phyloP scores from a whole-genome alignment of 2,329 filamentous ascomycete species.

The Sphaerulina vaccinii region DNA sequence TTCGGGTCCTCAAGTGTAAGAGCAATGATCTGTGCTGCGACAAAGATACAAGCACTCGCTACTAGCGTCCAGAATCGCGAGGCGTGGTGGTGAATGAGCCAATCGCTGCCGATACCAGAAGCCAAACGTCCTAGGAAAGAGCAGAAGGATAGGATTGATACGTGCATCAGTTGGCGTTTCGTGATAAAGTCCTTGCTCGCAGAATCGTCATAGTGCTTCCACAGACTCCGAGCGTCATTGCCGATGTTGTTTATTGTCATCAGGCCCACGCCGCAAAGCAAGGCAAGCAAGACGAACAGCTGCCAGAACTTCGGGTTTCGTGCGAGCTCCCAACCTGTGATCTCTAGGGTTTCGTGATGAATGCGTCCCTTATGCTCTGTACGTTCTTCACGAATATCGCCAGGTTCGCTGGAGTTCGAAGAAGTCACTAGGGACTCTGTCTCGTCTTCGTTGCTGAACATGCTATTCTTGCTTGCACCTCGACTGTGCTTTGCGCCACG shows the following conservation, averaged over 20 bases:
- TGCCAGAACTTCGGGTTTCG: constrained; percentile 82
- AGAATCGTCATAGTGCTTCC: constrained; percentile 77
- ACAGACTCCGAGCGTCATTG: constrained; percentile 79
- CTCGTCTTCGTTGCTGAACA: constrained; percentile 60
- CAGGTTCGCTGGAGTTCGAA: constrained; percentile 51
- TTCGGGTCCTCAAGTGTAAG: constrained; percentile 74
- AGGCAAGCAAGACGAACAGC: constrained; percentile 79
- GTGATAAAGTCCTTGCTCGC: constrained; percentile 73
- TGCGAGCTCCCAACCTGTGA: constrained; percentile 77
- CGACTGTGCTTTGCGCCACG: constrained; percentile 6
- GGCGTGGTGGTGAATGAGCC: constrained; percentile 76
- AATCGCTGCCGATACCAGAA: constrained; percentile 79
- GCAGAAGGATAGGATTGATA: constrained; percentile 86
- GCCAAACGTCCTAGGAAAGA: constrained; percentile 80
- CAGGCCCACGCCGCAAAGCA: constrained; percentile 88
- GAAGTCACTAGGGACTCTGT: constrained; percentile 76
- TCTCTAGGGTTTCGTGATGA: constrained; percentile 74
- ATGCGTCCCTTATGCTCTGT: constrained; percentile 38
- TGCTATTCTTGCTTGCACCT: constrained; percentile 13
- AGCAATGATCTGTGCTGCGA: constrained; percentile 73
- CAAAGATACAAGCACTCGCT: constrained; percentile 73
- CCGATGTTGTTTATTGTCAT: constrained; percentile 99
- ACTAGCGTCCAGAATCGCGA: constrained; percentile 91
- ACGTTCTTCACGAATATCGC: constrained; percentile 50
- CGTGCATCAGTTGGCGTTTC: constrained; percentile 82